These are phyloP conservation scores for Xenoacremonium recifei DNA, from an alignment of 2,329 filamentous ascomycete genomes.

Conservation along the genomic window DNA sequence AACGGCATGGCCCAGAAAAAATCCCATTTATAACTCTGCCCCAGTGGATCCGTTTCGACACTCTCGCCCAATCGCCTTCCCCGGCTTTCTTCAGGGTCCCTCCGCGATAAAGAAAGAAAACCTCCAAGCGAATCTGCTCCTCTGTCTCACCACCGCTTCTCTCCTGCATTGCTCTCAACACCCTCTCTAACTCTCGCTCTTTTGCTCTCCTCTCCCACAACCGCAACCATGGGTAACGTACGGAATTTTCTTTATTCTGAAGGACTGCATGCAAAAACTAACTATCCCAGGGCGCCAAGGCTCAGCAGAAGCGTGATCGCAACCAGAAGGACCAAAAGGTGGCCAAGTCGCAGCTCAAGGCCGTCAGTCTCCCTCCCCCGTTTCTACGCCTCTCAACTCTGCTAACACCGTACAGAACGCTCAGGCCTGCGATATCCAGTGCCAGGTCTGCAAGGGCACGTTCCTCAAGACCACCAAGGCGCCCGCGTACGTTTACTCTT, in stretches of 20 bases:
- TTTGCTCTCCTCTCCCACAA: not conserved
- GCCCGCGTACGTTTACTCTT: slow-evolving; percentile 55
- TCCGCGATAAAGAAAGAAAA: not conserved
- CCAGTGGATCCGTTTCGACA: not conserved
- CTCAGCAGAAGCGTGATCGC: slow-evolving; percentile 71
- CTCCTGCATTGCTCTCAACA: not conserved
- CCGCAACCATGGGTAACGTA: slow-evolving; percentile 36
- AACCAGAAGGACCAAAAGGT: slow-evolving; percentile 58
- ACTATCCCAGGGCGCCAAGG: slow-evolving; percentile 57
- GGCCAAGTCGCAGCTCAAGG: slow-evolving; percentile 68
- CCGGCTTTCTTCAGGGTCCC: too few relatives aligned
- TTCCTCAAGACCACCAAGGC: slow-evolving; percentile 77
- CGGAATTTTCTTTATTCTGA: too few relatives aligned
- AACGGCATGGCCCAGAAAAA: not conserved
- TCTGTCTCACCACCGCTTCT: not conserved
- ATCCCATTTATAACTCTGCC: not conserved
- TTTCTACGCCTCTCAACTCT: not conserved
- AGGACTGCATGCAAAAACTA: slow-evolving; percentile 8
- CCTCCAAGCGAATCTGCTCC: too few relatives aligned
- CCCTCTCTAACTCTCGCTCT: not conserved
- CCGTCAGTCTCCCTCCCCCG: slow-evolving; percentile 44
- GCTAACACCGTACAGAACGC: slow-evolving; percentile 54
- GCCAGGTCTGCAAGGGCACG: slow-evolving; percentile 72
- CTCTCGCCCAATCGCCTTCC: not conserved
- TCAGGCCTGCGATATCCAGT: slow-evolving; percentile 74